Percentiles rank a stretch among this genome's conserved stretches.
Conservation (phyloP, 2,329 filamentous ascomycete species). For the Aspergillus carbonarius region DNA sequence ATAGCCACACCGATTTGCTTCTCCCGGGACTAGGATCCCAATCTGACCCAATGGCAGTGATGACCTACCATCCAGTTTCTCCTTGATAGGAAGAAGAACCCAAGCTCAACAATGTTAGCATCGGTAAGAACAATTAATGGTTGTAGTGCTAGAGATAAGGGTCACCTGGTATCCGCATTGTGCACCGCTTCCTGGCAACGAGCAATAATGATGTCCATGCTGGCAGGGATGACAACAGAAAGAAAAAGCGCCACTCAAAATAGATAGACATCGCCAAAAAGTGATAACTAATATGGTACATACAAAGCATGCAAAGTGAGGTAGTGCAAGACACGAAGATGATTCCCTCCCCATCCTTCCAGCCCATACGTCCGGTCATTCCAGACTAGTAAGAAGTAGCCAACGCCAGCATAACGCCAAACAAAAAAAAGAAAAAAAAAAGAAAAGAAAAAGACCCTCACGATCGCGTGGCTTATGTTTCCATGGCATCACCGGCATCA, state of each 20-base stretch:
- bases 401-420: slow-evolving; percentile 1
- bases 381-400: neutral
- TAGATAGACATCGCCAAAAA: neutral
- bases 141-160: neutral
- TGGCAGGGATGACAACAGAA: neutral
- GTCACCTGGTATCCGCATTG: neutral
- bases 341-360: neutral
- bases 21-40: too few relatives aligned
- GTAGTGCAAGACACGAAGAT: neutral
- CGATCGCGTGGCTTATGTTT: slow-evolving; percentile 22
- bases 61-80: too few relatives aligned
- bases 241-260: neutral
- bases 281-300: neutral
- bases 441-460: neutral
- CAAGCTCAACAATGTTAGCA: too few relatives aligned
- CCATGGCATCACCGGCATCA: slow-evolving; percentile 37
- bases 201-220: neutral
- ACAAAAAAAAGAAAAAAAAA: neutral
- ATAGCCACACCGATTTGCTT: too few relatives aligned
- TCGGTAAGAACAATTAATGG: too few relatives aligned
- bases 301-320: neutral
- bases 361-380: neutral
- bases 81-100: too few relatives aligned
- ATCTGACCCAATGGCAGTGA: too few relatives aligned
- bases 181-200: neutral